phyloP scores from a whole-genome alignment of 495 filamentous ascomycete species.

The Xanthoparmelia taractica region DNA sequence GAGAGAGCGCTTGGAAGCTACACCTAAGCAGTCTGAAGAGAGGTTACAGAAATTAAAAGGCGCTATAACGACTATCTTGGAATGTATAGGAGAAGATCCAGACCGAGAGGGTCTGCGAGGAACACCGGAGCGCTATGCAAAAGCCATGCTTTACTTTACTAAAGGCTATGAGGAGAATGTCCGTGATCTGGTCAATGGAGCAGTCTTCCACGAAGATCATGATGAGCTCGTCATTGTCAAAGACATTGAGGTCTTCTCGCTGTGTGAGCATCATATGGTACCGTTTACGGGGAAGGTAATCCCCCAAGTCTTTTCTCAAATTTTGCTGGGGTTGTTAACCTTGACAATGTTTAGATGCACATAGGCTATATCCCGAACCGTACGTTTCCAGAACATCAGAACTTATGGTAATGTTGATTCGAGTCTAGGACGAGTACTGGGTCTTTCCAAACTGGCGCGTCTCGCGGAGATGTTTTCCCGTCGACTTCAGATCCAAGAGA shows the following conservation, averaged over 20 bases:
- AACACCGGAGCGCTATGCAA: conserved; percentile 87
- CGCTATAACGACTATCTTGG: conserved; percentile 82
- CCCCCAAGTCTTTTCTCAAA: neutral
- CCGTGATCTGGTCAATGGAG: conserved; percentile 82
- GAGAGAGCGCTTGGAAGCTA: conserved; percentile 69
- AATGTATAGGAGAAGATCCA: conserved; percentile 94
- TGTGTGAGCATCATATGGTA: conserved; percentile 97
- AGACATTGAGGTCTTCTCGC: conserved; percentile 90
- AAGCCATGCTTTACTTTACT: conserved; percentile 98
- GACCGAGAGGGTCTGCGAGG: conserved; percentile 80
- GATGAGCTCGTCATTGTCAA: conserved; percentile 97
- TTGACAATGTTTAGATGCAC: conserved; percentile 62
- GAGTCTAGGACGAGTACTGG: conserved; percentile 68
- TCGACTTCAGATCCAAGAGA: conserved; percentile 88
- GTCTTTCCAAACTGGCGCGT: conserved; percentile 88
- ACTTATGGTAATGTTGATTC: conserved; percentile 43
- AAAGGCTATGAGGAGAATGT: conserved; percentile 98
- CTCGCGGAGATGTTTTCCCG: conserved; percentile 97
- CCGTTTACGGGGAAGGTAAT: conserved; percentile 86
- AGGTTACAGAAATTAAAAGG: conserved; percentile 71
- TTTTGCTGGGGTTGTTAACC: neutral
- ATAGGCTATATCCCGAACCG: conserved; percentile 92
- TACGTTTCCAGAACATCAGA: conserved; percentile 1
- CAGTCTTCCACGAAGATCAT: conserved; percentile 94
- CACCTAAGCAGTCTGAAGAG: conserved; percentile 59